A percentile compares a stretch with the other conserved stretches of the same genome.
phyloP scores from a whole-genome alignment of 2,329 filamentous ascomycete species.

The Hypomyces rosellus region DNA sequence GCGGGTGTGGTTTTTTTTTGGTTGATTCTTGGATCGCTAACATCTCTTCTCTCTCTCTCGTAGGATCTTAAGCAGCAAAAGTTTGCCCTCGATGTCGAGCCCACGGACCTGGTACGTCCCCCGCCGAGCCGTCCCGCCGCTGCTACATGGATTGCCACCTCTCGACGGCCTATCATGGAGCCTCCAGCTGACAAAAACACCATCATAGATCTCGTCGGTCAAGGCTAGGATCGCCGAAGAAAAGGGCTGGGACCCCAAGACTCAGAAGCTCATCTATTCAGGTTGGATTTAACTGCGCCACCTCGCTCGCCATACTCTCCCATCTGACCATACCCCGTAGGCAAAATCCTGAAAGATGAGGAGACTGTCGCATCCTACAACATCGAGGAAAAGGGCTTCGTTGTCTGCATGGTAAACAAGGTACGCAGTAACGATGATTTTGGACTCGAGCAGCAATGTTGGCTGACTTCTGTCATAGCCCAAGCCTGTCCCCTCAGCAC shows the following conservation, averaged over 20 bases:
- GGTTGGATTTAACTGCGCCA: constrained; percentile 48
- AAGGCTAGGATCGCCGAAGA: constrained; percentile 89
- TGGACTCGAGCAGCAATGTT: neutral
- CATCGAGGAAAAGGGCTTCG: constrained; percentile 99
- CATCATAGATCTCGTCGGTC: constrained; percentile 68
- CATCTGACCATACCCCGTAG: constrained; percentile 40
- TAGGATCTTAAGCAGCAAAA: constrained; percentile 98
- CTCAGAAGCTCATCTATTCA: constrained; percentile 96
- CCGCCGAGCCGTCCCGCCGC: constrained; percentile 23
- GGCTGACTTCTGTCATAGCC: constrained; percentile 24
- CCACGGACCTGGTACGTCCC: constrained; percentile 74
- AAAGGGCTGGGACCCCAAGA: constrained; percentile 88
- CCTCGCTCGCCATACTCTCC: constrained; percentile 8
- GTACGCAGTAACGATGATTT: constrained; percentile 41
- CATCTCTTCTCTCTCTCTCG: neutral
- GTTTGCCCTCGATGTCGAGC: constrained; percentile 93
- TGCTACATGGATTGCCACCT: constrained; percentile 11
- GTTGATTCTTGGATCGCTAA: neutral
- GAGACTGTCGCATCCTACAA: constrained; percentile 95
- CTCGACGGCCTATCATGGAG: neutral
- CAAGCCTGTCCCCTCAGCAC: constrained; percentile 40
- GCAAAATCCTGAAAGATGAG: constrained; percentile 97
- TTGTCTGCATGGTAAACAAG: constrained; percentile 98
- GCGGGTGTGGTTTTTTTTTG: neutral
- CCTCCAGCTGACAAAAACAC: constrained; percentile 8